A percentile compares a stretch with the other conserved stretches of the same genome.
Evolutionary conservation across 345 rosid genomes (phyloP).

Genomic region (Salix exigua): DNA sequence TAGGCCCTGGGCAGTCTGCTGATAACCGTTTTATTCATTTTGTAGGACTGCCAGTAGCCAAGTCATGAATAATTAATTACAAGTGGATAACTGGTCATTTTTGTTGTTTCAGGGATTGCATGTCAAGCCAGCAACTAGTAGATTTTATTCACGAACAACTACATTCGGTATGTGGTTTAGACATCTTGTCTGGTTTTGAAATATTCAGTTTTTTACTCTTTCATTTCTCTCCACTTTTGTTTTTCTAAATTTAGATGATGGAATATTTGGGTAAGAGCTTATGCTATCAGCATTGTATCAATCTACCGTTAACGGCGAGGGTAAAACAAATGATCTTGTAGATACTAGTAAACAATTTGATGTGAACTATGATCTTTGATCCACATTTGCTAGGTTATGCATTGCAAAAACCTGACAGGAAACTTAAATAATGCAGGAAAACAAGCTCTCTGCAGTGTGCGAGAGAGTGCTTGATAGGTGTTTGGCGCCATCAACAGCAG

Average conservation of each 20-base stretch:
- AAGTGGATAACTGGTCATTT: background rate
- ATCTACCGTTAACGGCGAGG: background rate
- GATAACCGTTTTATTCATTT: background rate
- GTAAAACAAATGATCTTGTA: background rate
- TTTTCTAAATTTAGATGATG: background rate
- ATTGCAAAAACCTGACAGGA: background rate
- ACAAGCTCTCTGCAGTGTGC: constrained; percentile 74
- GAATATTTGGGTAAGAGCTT: background rate
- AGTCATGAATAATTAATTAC: background rate
- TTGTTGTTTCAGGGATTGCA: constrained; percentile 77
- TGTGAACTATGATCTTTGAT: background rate
- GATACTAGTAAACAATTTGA: background rate
- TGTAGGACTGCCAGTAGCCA: background rate
- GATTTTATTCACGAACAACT: constrained; percentile 85
- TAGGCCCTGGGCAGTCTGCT: background rate
- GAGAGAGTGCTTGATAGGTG: constrained; percentile 83
- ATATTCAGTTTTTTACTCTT: background rate
- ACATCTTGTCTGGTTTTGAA: background rate
- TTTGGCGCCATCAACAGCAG: constrained; percentile 73
- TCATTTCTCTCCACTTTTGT: background rate
- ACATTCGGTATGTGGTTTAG: constrained; percentile 39
- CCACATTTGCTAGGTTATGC: background rate
- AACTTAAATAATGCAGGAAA: constrained; percentile 57
- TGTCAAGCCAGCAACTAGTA: constrained; percentile 93
- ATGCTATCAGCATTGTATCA: background rate